Evolutionary conservation across 2,329 filamentous ascomycete species (phyloP).

Genomic region (Lachnellula arida): DNA sequence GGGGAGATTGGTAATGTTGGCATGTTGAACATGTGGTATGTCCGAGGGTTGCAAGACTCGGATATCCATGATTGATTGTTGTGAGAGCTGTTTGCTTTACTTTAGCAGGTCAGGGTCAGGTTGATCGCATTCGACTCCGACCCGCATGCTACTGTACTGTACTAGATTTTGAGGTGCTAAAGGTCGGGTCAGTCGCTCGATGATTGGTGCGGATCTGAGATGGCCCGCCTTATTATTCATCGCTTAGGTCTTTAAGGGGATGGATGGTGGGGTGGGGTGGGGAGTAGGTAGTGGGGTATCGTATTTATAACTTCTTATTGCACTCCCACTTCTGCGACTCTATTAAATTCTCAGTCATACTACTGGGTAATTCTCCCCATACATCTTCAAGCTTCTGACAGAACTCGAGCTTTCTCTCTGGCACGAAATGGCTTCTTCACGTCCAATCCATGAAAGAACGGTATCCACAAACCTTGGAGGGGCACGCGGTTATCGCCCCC

Average conservation of each 20-base stretch:
- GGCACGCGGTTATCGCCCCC: slow-evolving; percentile 25
- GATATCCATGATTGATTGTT: slow-evolving; percentile 73
- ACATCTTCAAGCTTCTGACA: not conserved
- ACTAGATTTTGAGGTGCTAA: not conserved
- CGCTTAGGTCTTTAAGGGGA: not conserved
- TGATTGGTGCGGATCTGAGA: slow-evolving; percentile 8
- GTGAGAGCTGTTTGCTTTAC: not conserved
- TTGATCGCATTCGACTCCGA: not conserved
- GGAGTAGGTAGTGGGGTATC: too few relatives aligned
- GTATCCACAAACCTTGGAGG: slow-evolving; percentile 14
- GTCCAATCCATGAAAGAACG: slow-evolving; percentile 10
- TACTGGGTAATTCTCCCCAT: not conserved
- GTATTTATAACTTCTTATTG: not conserved
- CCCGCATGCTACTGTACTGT: too few relatives aligned
- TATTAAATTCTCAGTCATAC: not conserved
- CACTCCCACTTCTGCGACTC: not conserved
- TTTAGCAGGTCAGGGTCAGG: slow-evolving; percentile 9
- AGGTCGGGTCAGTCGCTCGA: too few relatives aligned
- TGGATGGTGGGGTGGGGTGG: too few relatives aligned
- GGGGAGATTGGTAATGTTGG: slow-evolving; percentile 97
- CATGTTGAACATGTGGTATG: slow-evolving; percentile 90
- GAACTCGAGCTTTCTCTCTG: not conserved
- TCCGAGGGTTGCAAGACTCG: slow-evolving; percentile 77
- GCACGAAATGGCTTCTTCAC: slow-evolving; percentile 8
- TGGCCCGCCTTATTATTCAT: not conserved